phyloP scores from a whole-genome alignment of 352 stramenopile species.

The Phytopythium kandeliae region DNA sequence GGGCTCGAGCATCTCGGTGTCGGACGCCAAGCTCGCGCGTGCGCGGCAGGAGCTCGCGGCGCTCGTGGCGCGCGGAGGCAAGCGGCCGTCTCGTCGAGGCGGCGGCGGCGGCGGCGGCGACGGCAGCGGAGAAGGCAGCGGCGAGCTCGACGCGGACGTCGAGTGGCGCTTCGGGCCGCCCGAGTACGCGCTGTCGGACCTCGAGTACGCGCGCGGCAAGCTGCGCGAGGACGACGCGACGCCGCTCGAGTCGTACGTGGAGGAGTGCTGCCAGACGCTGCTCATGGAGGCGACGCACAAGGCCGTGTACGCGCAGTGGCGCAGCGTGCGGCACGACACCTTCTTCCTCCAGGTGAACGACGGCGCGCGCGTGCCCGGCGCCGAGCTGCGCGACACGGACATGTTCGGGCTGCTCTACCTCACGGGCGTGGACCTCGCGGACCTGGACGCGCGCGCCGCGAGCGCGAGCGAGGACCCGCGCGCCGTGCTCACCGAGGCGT shows the following conservation, averaged over 20 bases:
- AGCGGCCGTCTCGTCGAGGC: conserved; percentile 40
- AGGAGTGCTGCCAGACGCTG: conserved; percentile 74
- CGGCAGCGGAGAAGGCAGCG: conserved; percentile 11
- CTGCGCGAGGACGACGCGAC: conserved; percentile 46
- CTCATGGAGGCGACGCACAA: conserved; percentile 79
- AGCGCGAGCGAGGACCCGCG: conserved; percentile 33
- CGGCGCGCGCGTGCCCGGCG: conserved; percentile 27
- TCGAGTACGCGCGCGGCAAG: conserved; percentile 65
- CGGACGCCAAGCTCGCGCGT: conserved; percentile 46
- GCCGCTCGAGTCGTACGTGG: conserved; percentile 62
- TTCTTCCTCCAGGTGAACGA: conserved; percentile 81
- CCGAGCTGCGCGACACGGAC: conserved; percentile 45
- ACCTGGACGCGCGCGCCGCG: conserved; percentile 21
- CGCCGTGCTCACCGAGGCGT: conserved; percentile 50
- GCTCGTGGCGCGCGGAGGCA: conserved; percentile 37
- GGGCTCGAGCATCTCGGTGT: conserved; percentile 61
- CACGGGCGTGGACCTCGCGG: conserved; percentile 24
- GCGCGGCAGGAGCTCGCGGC: conserved; percentile 55
- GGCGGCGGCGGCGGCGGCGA: conserved; percentile 15
- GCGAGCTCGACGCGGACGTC: conserved; percentile 15
- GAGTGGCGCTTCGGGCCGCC: conserved; percentile 61
- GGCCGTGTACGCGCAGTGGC: conserved; percentile 48
- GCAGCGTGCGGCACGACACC: conserved; percentile 40
- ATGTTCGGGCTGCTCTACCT: conserved; percentile 70
- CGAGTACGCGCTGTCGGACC: conserved; percentile 71